Conservation (phyloP, 495 filamentous ascomycete species). For the Hyaloscypha hepaticicola region DNA sequence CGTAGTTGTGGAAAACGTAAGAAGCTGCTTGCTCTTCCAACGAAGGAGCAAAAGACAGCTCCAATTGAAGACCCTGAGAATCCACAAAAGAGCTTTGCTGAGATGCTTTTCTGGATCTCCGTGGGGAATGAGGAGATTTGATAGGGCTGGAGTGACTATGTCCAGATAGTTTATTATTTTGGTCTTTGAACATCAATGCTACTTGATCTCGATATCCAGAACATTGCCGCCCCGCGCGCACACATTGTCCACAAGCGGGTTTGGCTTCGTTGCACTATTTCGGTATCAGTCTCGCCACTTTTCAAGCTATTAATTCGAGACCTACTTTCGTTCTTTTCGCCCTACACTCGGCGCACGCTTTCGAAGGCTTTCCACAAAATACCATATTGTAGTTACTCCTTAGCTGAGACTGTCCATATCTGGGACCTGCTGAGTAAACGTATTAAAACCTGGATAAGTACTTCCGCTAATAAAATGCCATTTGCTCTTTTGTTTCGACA, state of each 20-base stretch:
- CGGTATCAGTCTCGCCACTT: neutral
- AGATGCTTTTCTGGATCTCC: neutral
- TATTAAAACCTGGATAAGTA: no score
- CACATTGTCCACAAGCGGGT: slow-evolving; percentile 1
- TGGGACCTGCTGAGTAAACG: no score
- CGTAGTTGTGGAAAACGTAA: neutral
- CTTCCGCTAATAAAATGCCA: no score
- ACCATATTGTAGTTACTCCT: no score
- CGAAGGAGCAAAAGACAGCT: neutral
- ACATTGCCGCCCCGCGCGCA: neutral
- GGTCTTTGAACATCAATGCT: neutral
- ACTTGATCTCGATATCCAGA: neutral
- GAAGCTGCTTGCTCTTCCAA: neutral
- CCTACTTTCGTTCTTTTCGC: no score
- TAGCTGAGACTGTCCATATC: no score
- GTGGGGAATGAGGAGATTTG: neutral
- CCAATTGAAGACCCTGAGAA: neutral
- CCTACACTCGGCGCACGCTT: no score
- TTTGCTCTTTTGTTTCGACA: no score
- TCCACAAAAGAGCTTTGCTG: neutral
- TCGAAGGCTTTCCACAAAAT: no score
- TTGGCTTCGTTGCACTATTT: slow-evolving; percentile 2
- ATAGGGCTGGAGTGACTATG: neutral
- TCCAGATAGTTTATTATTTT: neutral
- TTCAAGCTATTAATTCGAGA: no score